Conservation (phyloP, 106 monocot genomes). For the Xerophyta viscosa region DNA sequence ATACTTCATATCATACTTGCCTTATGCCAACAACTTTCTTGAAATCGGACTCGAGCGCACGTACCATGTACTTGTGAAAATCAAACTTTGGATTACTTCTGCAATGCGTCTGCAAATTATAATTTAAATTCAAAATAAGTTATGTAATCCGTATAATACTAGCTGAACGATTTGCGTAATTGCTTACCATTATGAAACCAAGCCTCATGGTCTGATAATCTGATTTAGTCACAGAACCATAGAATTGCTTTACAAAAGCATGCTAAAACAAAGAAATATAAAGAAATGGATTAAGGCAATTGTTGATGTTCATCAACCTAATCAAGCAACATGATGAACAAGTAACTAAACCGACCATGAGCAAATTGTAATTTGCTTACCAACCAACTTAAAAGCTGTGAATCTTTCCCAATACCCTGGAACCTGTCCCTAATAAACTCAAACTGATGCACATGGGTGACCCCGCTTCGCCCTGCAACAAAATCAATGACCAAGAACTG, state of each 20-base stretch:
- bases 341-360: too few species aligned
- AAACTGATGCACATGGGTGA: slow-evolving; percentile 41
- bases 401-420: slow-evolving; percentile 40
- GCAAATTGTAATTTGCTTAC: slow-evolving; percentile 15
- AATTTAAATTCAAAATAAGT: too few species aligned
- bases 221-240: slow-evolving; percentile 57
- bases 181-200: slow-evolving; percentile 61
- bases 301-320: too few species aligned
- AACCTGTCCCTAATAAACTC: slow-evolving; percentile 63
- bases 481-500: too few species aligned
- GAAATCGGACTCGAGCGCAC: slow-evolving; percentile 60
- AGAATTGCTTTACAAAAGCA: slow-evolving; percentile 64
- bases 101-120: slow-evolving; percentile 38
- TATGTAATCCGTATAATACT: too few species aligned
- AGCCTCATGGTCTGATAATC: slow-evolving; percentile 59
- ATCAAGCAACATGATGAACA: too few species aligned
- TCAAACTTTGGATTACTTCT: slow-evolving; percentile 44
- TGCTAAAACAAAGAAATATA: slow-evolving; percentile 26
- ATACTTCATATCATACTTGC: slow-evolving; percentile 7
- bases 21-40: slow-evolving; percentile 69
- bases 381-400: slow-evolving; percentile 38
- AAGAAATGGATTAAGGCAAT: too few species aligned
- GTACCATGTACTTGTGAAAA: slow-evolving; percentile 62
- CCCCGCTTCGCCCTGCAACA: slow-evolving; percentile 26
- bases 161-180: too few species aligned